phyloP scores from a whole-genome alignment of 805 yeast species.

The Lachancea kluyveri region DNA sequence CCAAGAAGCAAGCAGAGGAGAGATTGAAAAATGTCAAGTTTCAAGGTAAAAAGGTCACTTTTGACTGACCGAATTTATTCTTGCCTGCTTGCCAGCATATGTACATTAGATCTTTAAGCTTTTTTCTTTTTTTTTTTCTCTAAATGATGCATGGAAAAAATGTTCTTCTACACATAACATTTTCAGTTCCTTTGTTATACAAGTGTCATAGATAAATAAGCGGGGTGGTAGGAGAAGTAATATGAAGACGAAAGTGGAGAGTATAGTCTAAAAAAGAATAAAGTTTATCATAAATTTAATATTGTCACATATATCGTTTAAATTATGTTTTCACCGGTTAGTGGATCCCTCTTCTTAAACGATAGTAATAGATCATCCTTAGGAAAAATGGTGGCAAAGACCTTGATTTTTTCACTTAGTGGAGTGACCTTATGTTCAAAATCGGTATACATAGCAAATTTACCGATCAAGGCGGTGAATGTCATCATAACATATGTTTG shows the following conservation, averaged over 20 bases:
- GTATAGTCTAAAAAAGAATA: too few relatives aligned
- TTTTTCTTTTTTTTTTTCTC: too few relatives aligned
- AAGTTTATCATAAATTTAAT: too few relatives aligned
- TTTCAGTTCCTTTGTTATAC: too few relatives aligned
- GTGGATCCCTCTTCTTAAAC: slow-evolving; percentile 60
- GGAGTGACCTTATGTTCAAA: slow-evolving; percentile 79
- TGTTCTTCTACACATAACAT: too few relatives aligned
- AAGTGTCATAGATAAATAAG: too few relatives aligned
- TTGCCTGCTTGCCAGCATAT: too few relatives aligned
- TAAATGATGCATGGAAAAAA: too few relatives aligned
- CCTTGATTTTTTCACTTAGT: slow-evolving; percentile 84
- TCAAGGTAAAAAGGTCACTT: slow-evolving; percentile 73
- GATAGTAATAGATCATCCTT: slow-evolving; percentile 84
- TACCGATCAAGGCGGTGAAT: slow-evolving; percentile 86
- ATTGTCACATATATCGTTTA: too few relatives aligned
- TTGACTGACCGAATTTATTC: too few relatives aligned
- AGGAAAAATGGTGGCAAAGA: slow-evolving; percentile 97
- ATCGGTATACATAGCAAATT: slow-evolving; percentile 75
- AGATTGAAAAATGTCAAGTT: slow-evolving; percentile 59
- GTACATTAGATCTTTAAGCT: too few relatives aligned
- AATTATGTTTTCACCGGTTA: slow-evolving; percentile 26
- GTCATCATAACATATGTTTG: slow-evolving; percentile 89
- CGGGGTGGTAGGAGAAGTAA: too few relatives aligned
- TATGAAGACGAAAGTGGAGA: background rate
- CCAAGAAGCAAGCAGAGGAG: slow-evolving; percentile 70